Evolutionary conservation across 768 basidiomycete genomes (phyloP).

Genomic region (Phaffia australis): DNA sequence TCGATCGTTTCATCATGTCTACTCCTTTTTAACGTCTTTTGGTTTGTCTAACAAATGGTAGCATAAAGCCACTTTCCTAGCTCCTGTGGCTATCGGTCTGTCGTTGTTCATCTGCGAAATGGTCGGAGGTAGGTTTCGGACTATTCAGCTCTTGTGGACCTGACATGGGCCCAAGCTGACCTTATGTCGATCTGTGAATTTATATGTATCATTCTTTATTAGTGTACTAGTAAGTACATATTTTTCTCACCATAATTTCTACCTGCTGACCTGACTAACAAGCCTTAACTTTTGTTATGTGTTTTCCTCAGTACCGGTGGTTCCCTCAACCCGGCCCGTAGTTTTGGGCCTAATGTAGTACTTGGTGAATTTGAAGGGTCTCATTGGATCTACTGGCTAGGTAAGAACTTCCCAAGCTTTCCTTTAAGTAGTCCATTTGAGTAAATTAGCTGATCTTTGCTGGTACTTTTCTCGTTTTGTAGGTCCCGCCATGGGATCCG

Average conservation of each 20-base stretch:
- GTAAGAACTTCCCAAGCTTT: constrained; percentile 4
- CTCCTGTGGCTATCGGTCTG: constrained; percentile 42
- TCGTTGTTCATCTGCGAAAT: constrained; percentile 33
- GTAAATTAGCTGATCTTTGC: constrained; percentile 19
- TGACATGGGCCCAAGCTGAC: neutral
- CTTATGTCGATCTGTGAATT: neutral
- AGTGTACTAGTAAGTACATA: neutral
- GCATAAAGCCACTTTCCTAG: constrained; percentile 41
- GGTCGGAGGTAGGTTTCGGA: constrained; percentile 15
- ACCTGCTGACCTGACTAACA: neutral
- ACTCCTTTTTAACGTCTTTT: constrained; percentile 17
- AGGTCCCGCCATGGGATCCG: no score
- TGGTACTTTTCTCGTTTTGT: no score
- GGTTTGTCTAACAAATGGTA: neutral
- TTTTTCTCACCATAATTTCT: neutral
- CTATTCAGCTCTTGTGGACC: neutral
- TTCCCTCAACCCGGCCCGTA: constrained; percentile 17
- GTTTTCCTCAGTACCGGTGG: constrained; percentile 17
- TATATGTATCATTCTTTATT: neutral
- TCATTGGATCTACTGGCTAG: constrained; percentile 20
- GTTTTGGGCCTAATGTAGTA: constrained; percentile 21
- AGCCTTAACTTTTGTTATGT: neutral
- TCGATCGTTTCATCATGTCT: neutral
- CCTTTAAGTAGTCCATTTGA: no score
- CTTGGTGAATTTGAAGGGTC: neutral